These are phyloP conservation scores for Pseudonectria buxi DNA, from an alignment of 2,329 filamentous ascomycete species.

Conservation along the genomic window DNA sequence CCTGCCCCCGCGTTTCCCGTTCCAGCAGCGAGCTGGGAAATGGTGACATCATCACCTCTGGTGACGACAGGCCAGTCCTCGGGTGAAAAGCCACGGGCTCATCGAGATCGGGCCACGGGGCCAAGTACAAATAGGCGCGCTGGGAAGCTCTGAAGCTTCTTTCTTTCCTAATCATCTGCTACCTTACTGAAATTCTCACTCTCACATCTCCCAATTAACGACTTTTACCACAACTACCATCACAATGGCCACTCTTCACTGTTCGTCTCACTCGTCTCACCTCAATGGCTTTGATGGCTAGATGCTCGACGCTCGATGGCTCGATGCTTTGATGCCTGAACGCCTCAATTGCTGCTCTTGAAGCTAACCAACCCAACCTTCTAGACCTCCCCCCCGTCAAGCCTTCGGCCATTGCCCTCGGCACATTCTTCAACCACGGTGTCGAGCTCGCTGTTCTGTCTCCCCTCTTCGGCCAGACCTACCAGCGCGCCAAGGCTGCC, in stretches of 20 bases:
- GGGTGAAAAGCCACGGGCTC: conserved; percentile 18
- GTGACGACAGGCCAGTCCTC: conserved; percentile 24
- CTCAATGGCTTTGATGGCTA: background rate
- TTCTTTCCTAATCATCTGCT: conserved; percentile 1
- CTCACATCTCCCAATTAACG: conserved; percentile 1
- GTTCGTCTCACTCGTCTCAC: conserved; percentile 37
- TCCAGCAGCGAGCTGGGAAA: conserved; percentile 10
- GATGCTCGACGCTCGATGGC: too few species aligned
- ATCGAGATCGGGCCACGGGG: conserved; percentile 7
- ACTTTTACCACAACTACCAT: conserved; percentile 9
- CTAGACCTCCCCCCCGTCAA: conserved; percentile 70
- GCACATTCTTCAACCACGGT: conserved; percentile 92
- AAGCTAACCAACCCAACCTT: conserved; percentile 1
- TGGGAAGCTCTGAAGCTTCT: too few species aligned
- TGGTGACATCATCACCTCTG: conserved; percentile 37
- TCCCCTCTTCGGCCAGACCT: conserved; percentile 89
- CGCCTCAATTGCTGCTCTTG: conserved; percentile 3
- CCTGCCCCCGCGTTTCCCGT: background rate
- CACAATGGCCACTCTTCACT: conserved; percentile 52
- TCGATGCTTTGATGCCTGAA: too few species aligned
- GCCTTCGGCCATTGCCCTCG: conserved; percentile 94
- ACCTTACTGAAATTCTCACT: conserved; percentile 3
- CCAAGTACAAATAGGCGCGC: conserved; percentile 21
- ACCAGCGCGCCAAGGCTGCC: conserved; percentile 82
- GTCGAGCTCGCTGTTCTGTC: conserved; percentile 80